Evolutionary conservation across 805 yeast genomes (phyloP).

Genomic region (Phaffomyces thermotolerans): DNA sequence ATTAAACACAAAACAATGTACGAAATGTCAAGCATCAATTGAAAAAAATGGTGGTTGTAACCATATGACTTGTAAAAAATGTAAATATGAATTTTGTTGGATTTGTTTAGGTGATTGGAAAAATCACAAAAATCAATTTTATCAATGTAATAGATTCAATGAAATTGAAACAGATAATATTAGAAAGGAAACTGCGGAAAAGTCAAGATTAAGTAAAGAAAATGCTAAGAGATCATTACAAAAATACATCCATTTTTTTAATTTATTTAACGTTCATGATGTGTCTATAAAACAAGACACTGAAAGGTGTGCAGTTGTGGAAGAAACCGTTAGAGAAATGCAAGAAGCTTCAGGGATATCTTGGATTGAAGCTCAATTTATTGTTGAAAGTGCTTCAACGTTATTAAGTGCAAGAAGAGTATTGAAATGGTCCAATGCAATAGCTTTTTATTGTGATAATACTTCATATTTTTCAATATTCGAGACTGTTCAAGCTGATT

Average conservation of each 20-base stretch:
- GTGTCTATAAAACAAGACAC: constrained; percentile 68
- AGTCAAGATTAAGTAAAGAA: constrained; percentile 28
- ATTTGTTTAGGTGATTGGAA: constrained; percentile 76
- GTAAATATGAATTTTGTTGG: constrained; percentile 87
- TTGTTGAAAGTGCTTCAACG: constrained; percentile 62
- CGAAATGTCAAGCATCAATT: constrained; percentile 69
- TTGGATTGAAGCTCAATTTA: constrained; percentile 84
- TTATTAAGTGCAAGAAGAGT: constrained; percentile 65
- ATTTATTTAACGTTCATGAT: constrained; percentile 69
- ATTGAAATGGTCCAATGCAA: constrained; percentile 86
- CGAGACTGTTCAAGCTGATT: constrained; percentile 61
- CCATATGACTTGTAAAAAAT: constrained; percentile 85
- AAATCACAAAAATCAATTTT: constrained; percentile 55
- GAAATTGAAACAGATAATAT: constrained; percentile 18
- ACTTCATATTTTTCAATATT: constrained; percentile 53
- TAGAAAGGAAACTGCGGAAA: constrained; percentile 25
- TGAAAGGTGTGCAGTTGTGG: constrained; percentile 53
- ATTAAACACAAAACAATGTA: constrained; percentile 80
- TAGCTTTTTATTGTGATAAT: constrained; percentile 57
- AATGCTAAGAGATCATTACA: constrained; percentile 43
- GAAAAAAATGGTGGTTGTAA: constrained; percentile 97
- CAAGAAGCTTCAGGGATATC: constrained; percentile 62
- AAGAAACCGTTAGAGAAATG: constrained; percentile 51
- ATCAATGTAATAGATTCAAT: constrained; percentile 57
- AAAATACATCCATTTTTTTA: constrained; percentile 68